Evolutionary conservation across 2,329 filamentous ascomycete species (phyloP).

Genomic region (Alternaria arborescens): DNA sequence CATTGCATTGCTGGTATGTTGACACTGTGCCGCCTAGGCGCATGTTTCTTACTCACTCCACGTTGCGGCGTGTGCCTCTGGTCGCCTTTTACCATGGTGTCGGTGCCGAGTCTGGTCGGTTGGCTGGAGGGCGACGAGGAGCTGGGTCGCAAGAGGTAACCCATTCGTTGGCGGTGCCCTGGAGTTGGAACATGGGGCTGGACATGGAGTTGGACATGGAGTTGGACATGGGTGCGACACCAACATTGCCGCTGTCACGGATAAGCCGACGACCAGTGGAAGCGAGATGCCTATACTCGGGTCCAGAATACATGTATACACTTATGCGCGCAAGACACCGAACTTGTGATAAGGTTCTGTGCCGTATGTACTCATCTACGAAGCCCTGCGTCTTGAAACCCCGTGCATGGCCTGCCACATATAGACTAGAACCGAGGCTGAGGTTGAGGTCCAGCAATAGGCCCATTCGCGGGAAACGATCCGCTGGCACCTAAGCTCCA

Average conservation of each 20-base stretch:
- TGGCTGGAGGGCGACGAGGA: not conserved
- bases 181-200: not conserved
- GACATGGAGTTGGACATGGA: not conserved
- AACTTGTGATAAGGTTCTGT: slow-evolving; percentile 1
- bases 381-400: not conserved
- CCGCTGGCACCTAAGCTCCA: slow-evolving; percentile 6
- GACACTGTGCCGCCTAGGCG: slow-evolving; percentile 1
- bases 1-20: not conserved
- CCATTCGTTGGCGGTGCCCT: not conserved
- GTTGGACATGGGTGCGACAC: not conserved
- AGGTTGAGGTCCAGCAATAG: slow-evolving; percentile 5
- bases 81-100: not conserved
- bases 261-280: not conserved
- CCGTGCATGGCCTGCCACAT: slow-evolving; percentile 4
- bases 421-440: slow-evolving; percentile 1
- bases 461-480: not conserved
- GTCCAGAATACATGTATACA: not conserved
- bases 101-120: not conserved
- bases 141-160: not conserved
- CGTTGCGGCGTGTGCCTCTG: slow-evolving; percentile 1
- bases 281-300: not conserved
- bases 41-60: not conserved
- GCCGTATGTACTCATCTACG: not conserved
- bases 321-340: not conserved
- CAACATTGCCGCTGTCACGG: slow-evolving; percentile 6